Conservation (phyloP, 2,329 filamentous ascomycete species). For the Fusarium fujikuroi region DNA sequence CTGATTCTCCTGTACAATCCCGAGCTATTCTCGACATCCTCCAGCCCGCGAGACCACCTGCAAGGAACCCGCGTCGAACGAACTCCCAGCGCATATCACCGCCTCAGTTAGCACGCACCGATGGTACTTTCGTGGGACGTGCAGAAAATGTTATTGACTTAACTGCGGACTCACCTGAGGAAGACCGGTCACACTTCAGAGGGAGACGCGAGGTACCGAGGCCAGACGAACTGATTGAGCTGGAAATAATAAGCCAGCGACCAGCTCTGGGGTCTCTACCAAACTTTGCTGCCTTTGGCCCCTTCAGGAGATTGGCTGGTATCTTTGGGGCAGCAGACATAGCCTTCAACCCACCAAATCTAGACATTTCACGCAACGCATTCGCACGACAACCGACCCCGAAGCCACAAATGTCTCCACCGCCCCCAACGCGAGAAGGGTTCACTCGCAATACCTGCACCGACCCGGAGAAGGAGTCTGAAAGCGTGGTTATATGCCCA, state of each 20-base stretch:
- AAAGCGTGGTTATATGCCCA: constrained; percentile 82
- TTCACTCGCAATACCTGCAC: constrained; percentile 77
- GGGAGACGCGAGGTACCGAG: constrained; percentile 17
- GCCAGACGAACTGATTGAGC: constrained; percentile 44
- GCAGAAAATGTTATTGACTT: constrained; percentile 61
- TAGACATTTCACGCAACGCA: constrained; percentile 45
- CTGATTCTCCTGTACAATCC: constrained; percentile 57
- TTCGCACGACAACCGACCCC: constrained; percentile 49
- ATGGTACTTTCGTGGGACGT: constrained; percentile 54
- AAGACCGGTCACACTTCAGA: constrained; percentile 43
- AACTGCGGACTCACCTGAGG: constrained; percentile 58
- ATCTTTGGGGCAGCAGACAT: constrained; percentile 42
- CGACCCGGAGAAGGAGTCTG: constrained; percentile 60
- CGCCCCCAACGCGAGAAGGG: constrained; percentile 73
- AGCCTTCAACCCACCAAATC: constrained; percentile 34
- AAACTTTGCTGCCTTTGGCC: constrained; percentile 37
- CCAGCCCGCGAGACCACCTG: constrained; percentile 30
- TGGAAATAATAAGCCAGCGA: constrained; percentile 43
- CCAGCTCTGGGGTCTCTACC: constrained; percentile 37
- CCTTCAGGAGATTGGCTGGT: constrained; percentile 43
- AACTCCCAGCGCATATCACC: constrained; percentile 54
- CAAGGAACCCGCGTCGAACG: constrained; percentile 55
- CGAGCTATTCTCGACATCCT: constrained; percentile 45
- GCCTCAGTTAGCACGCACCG: constrained; percentile 57
- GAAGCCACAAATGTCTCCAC: constrained; percentile 68